Conservation (phyloP, 768 basidiomycete species). For the Suillus fuscotomentosus region DNA sequence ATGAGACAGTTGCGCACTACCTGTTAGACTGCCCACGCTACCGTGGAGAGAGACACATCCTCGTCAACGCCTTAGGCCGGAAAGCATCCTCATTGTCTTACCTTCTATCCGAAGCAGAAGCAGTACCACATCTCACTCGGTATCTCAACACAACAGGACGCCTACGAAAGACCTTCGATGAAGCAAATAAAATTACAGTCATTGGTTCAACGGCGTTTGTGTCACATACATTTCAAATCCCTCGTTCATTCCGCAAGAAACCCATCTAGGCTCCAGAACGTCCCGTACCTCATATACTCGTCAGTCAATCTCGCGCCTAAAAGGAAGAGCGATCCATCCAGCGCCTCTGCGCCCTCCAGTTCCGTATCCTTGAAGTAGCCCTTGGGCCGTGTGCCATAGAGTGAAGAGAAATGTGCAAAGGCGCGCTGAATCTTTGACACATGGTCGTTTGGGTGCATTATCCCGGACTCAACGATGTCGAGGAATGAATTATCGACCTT, state of each 20-base stretch:
- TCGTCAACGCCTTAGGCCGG: too few relatives aligned
- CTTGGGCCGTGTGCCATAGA: constrained; percentile 26
- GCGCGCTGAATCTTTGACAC: constrained; percentile 31
- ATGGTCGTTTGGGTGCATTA: constrained; percentile 35
- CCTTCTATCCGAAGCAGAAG: too few relatives aligned
- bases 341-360: constrained; percentile 27
- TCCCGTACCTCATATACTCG: constrained; percentile 27
- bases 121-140: too few relatives aligned
- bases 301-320: constrained; percentile 29
- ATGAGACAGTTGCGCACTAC: too few relatives aligned
- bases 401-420: constrained; percentile 29
- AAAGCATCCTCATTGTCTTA: too few relatives aligned
- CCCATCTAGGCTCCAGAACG: constrained; percentile 26
- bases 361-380: constrained; percentile 29
- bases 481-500: constrained; percentile 38
- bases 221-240: constrained; percentile 19
- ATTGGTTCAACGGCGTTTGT: not conserved
- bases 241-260: constrained; percentile 38
- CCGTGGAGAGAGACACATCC: too few relatives aligned
- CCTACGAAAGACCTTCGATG: too few relatives aligned
- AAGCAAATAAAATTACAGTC: not conserved
- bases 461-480: constrained; percentile 35
- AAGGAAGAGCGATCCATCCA: constrained; percentile 37
- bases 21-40: too few relatives aligned
- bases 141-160: too few relatives aligned